Base-by-base conservation (phyloP, 192 early-diverging fungal genomes). In the Umbelopsis isabellina region DNA sequence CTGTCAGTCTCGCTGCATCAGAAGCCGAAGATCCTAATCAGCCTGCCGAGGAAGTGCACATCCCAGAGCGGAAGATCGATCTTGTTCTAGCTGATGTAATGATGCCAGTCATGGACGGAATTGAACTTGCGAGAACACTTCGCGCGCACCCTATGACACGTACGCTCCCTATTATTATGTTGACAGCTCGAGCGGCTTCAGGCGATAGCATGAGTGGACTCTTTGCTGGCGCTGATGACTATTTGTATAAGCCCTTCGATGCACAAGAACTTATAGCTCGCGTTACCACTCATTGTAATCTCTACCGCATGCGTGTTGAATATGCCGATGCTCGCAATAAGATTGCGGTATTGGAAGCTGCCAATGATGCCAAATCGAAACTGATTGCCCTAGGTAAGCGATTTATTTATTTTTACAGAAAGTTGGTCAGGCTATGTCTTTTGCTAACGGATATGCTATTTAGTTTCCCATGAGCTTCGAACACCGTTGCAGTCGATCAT, bases 21-120 rank as follows among this genome's bases (percentile, higher is more conserved):
- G 51, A 52, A 52, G 51, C 51, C 6, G 22, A 4, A 25, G 25
- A 25, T 21, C 25, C 51, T 7, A 52, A 25, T 21, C n/a, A 52
- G 21, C 22, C 22, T 3, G 51, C 0, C 37, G 37, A 41, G 0
- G 37, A 52, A 1, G 51, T 25, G n/a, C 11, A 8, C 2, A 22
- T 22, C 11, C 13, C 51, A 9, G 10, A 25, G 10, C n/a, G 55
- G 16, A 49, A 47, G 21, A 67, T 68, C 1, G 78, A 76, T 68
- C 33, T 77, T 27, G 44, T 79, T 25, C 35, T 79, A 9, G 51
- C 50, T 72, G 84, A 87, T 74, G 79, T 87, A 1, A 86, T 80
- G 64, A 90, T 90, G 88, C 88, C 88, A 0, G 80, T 83, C n/a
- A 79, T 90, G 82, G 81, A 88, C 70, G 88, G 88, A 4, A 81